Evolutionary conservation across 2,329 filamentous ascomycete species (phyloP), one percentile per base, ranked within the genome.

Genomic region (Fusarium subtropicale): DNA sequence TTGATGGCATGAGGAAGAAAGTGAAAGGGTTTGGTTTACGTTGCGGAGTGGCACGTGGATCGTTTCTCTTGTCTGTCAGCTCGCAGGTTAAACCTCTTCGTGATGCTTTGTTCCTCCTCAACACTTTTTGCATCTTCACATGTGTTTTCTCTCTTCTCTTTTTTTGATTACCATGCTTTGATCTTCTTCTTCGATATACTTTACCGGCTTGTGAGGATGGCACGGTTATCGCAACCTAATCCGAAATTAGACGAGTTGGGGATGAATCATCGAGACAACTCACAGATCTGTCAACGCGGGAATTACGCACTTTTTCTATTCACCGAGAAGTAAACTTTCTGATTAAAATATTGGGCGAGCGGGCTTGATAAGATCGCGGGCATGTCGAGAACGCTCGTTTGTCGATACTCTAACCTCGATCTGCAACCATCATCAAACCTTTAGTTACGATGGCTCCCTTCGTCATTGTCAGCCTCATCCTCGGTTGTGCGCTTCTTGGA

Each of bases 151-250:
- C 18, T 15, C 1, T 15, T 26, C 16, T 1, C 9, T 36, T 5
- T 33, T 22, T 22, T 22, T 22, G 20, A 22, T 22, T n/a, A 9
- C 15, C 26, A 13, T 22, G 15, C 10, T 13, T 4, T 45, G 28
- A 13, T n/a, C 11, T 54, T 9, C 28, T 5, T 3, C 20, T 33
- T 44, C 20, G 51, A 55, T 30, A 16, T 16, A 30, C 10, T 8
- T 53, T n/a, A 11, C 28, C 12, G 33, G 39, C 48, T 26, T 18
- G 47, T 30, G n/a, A 26, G 24, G 24, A 31, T 48, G 61, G 16
- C 13, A 9, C 53, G 30, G 71, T 56, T 58, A 33, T 72, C 69
- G 70, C 70, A 72, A 72, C 18, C 66, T 71, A 63, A 53, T 58
- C 64, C 42, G 22, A 59, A 72, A 60, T 11, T 22, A 60, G 55